Conservation (phyloP, 768 basidiomycete species). For the Hygrocybe coccinea region DNA sequence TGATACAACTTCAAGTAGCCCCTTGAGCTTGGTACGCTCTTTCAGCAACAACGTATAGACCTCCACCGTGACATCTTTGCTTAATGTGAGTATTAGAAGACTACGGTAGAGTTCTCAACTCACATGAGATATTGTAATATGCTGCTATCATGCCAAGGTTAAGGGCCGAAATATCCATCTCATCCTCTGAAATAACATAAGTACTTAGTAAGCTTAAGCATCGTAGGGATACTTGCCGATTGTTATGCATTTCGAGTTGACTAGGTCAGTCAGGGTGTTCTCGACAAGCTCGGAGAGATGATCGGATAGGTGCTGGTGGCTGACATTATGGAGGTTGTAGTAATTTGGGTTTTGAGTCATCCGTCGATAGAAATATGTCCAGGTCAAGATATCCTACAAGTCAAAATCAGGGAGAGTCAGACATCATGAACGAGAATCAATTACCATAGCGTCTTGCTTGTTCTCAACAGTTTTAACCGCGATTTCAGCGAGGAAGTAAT, state of each 20-base stretch:
- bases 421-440: conserved; percentile 11
- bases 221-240: conserved; percentile 50
- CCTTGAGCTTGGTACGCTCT: conserved; percentile 95
- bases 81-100: conserved; percentile 13
- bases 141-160: conserved; percentile 99
- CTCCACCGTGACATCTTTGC: conserved; percentile 86
- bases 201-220: not conserved
- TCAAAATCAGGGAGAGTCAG: not conserved
- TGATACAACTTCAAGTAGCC: conserved; percentile 91
- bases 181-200: conserved; percentile 56
- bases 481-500: conserved; percentile 97
- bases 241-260: conserved; percentile 90
- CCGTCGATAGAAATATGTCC: conserved; percentile 97
- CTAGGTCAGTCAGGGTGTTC: conserved; percentile 83
- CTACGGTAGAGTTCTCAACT: conserved; percentile 23
- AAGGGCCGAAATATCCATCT: conserved; percentile 86
- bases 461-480: conserved; percentile 98
- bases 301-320: conserved; percentile 91
- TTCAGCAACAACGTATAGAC: conserved; percentile 94
- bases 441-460: conserved; percentile 93
- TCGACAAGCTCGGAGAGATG: conserved; percentile 96
- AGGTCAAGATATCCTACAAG: conserved; percentile 85
- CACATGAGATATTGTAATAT: conserved; percentile 90
- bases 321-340: conserved; percentile 91
- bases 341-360: conserved; percentile 98